A percentile compares a stretch with the other conserved stretches of the same genome.
These are phyloP conservation scores for Rhodotorula taiwanensis DNA, from an alignment of 768 basidiomycete genomes.

Conservation along the genomic window DNA sequence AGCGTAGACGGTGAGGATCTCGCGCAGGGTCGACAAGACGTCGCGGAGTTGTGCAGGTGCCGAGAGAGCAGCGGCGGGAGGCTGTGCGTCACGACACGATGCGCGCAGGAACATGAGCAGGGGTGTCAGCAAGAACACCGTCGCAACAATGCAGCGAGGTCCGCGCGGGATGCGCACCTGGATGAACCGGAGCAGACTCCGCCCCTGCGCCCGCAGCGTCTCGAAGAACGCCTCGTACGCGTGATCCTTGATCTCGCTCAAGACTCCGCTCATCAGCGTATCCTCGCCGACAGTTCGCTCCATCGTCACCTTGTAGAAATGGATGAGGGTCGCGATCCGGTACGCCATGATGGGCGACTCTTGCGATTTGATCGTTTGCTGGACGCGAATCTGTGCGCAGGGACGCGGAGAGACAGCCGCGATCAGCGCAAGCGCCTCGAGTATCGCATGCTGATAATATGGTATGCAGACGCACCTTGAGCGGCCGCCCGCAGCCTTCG, in stretches of 20 bases:
- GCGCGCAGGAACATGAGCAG: neutral
- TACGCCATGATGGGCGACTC: conserved; percentile 88
- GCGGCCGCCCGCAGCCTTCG: conserved; percentile 75
- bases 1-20: conserved; percentile 82
- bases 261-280: conserved; percentile 64
- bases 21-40: conserved; percentile 71
- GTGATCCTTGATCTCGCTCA: conserved; percentile 71
- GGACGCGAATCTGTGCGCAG: conserved; percentile 63
- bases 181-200: conserved; percentile 52
- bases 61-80: conserved; percentile 58
- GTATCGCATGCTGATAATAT: neutral
- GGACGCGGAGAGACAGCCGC: conserved; percentile 51
- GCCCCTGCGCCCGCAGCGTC: conserved; percentile 75
- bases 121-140: conserved; percentile 45
- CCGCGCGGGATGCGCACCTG: conserved; percentile 45
- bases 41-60: conserved; percentile 76
- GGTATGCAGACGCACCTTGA: conserved; percentile 57
- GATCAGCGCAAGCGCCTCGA: conserved; percentile 1
- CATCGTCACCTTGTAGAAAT: conserved; percentile 93
- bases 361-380: conserved; percentile 86
- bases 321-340: conserved; percentile 87
- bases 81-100: conserved; percentile 30
- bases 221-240: conserved; percentile 82
- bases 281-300: conserved; percentile 78
- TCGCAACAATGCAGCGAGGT: no score